Conservation (phyloP, 192 early-diverging fungal genomes). For the Podochytrium sp. region DNA sequence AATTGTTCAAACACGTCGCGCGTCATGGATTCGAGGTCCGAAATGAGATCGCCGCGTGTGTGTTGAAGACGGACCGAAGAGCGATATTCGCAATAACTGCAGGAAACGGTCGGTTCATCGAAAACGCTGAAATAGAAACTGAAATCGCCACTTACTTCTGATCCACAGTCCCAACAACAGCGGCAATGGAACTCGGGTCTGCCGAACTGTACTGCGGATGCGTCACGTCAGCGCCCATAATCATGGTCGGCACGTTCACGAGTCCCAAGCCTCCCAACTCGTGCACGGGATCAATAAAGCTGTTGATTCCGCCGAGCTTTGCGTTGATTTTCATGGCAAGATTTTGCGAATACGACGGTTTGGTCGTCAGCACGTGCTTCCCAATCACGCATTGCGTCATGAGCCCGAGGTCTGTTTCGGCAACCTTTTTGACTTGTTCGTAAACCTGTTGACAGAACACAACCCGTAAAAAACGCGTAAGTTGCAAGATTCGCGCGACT, state of each 20-base stretch:
- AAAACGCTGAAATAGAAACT: neutral
- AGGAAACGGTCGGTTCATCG: slow-evolving; percentile 25
- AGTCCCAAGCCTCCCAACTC: slow-evolving; percentile 16
- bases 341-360: slow-evolving; percentile 83
- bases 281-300: slow-evolving; percentile 29
- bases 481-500: neutral
- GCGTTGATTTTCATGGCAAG: slow-evolving; percentile 74
- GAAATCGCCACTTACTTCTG: slow-evolving; percentile 5
- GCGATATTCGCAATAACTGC: slow-evolving; percentile 25
- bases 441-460: slow-evolving; percentile 53
- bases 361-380: slow-evolving; percentile 59
- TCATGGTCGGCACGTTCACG: slow-evolving; percentile 47
- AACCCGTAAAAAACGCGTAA: no score
- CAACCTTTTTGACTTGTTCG: slow-evolving; percentile 78
- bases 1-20: slow-evolving; percentile 71
- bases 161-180: slow-evolving; percentile 52
- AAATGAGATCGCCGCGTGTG: slow-evolving; percentile 73
- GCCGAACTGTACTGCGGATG: slow-evolving; percentile 48
- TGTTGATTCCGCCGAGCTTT: slow-evolving; percentile 66
- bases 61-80: slow-evolving; percentile 60
- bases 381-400: slow-evolving; percentile 84
- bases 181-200: slow-evolving; percentile 52
- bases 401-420: slow-evolving; percentile 78
- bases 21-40: slow-evolving; percentile 66
- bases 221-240: slow-evolving; percentile 63